phyloP scores from a whole-genome alignment of 371 early-diverging fungal genomes.

The Rhizomucor miehei region DNA sequence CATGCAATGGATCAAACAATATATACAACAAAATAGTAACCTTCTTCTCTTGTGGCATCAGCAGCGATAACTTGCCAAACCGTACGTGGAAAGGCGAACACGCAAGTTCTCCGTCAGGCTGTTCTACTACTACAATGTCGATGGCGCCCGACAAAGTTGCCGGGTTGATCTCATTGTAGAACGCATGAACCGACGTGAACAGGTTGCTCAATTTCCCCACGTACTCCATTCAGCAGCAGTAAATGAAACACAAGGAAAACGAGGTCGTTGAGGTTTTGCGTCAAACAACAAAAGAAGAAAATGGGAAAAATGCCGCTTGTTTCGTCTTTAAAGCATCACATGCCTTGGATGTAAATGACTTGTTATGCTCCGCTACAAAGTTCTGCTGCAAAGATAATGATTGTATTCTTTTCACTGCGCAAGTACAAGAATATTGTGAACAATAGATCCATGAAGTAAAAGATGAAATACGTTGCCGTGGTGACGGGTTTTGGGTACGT shows the following conservation, averaged over 20 bases:
- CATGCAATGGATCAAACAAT: no score
- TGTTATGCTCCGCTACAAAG: no score
- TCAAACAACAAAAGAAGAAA: background rate
- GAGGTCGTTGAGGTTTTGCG: background rate
- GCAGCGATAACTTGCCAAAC: slow-evolving; percentile 94
- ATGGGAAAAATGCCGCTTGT: background rate
- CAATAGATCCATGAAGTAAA: slow-evolving; percentile 1
- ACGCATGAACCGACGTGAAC: slow-evolving; percentile 80
- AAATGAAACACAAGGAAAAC: no score
- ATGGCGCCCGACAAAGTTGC: slow-evolving; percentile 98
- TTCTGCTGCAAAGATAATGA: no score
- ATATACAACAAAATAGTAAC: slow-evolving; percentile 25
- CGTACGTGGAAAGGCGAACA: slow-evolving; percentile 99
- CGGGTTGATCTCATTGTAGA: slow-evolving; percentile 98
- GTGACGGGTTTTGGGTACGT: background rate
- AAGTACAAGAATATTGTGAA: slow-evolving; percentile 10
- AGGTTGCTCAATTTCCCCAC: slow-evolving; percentile 42
- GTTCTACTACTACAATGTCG: slow-evolving; percentile 96
- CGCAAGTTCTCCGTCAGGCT: slow-evolving; percentile 71
- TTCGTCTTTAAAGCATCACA: no score
- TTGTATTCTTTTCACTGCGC: no score
- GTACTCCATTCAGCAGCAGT: slow-evolving; percentile 30
- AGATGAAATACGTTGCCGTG: background rate
- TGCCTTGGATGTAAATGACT: no score
- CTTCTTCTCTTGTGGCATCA: slow-evolving; percentile 85